These are phyloP conservation scores for Podospora pseudopauciseta DNA, from an alignment of 495 filamentous ascomycete genomes.

Conservation along the genomic window DNA sequence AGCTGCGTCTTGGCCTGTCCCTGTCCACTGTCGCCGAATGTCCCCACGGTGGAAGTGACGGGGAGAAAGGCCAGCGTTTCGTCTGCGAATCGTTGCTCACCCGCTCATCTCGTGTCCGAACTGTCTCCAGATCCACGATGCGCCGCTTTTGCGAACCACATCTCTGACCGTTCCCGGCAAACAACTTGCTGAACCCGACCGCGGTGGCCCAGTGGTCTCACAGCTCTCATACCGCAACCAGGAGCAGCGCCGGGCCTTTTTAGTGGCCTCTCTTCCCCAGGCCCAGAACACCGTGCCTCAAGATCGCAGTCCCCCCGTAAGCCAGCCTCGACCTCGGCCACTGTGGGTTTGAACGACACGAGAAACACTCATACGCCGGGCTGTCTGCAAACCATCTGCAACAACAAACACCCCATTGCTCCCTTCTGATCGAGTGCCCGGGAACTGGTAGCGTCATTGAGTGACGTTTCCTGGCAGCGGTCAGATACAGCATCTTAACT, in stretches of 20 bases:
- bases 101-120: not conserved
- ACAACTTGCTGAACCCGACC: conserved; percentile 3
- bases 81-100: conserved; percentile 7
- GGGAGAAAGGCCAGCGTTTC: conserved; percentile 3
- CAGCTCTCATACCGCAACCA: conserved; percentile 10
- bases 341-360: not conserved
- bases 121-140: conserved; percentile 3
- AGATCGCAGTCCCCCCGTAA: conserved; percentile 14
- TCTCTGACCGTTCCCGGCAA: conserved; percentile 11
- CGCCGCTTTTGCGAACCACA: conserved; percentile 11
- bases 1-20: not conserved
- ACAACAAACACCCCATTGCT: not conserved
- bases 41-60: not conserved
- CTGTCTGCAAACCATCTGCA: not conserved
- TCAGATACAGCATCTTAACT: not conserved
- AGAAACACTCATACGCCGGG: not conserved
- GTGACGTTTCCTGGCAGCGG: conserved; percentile 2
- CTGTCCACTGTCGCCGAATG: not conserved
- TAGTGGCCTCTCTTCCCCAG: conserved; percentile 17
- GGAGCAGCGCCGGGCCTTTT: conserved; percentile 9
- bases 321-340: not conserved
- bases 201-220: conserved; percentile 16
- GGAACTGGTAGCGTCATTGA: conserved; percentile 8
- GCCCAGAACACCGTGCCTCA: conserved; percentile 8
- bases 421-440: not conserved